phyloP scores from a whole-genome alignment of 2,329 filamentous ascomycete genomes.

The Colletotrichum lini region DNA sequence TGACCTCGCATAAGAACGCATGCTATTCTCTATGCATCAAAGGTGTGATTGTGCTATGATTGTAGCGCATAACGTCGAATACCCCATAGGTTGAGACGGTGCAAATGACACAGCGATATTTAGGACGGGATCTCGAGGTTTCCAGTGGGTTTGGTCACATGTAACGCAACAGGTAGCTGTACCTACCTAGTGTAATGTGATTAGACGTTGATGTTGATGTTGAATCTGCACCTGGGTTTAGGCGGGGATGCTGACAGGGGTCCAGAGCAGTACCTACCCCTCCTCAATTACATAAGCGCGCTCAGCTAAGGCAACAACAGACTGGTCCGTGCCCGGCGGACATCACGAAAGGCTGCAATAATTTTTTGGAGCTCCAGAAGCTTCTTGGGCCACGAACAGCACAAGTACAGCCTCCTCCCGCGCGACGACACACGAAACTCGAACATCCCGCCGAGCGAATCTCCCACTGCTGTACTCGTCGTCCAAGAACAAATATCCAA shows the following conservation, averaged over 20 bases:
- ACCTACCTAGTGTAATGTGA: no score
- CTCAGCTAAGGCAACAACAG: conserved; percentile 34
- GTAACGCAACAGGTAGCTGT: no score
- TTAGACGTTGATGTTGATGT: neutral
- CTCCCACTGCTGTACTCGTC: conserved; percentile 10
- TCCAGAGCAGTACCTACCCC: conserved; percentile 19
- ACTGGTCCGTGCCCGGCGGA: conserved; percentile 44
- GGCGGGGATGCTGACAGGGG: conserved; percentile 16
- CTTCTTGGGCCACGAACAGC: conserved; percentile 50
- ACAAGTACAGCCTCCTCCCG: conserved; percentile 28
- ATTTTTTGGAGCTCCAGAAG: conserved; percentile 66
- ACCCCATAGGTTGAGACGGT: no score
- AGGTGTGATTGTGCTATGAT: no score
- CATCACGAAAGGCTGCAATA: conserved; percentile 60
- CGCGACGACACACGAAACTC: conserved; percentile 34
- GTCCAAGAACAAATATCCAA: conserved; percentile 47
- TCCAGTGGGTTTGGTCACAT: no score
- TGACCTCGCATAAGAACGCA: neutral
- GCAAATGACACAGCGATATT: no score
- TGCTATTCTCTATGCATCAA: no score
- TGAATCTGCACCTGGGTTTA: neutral
- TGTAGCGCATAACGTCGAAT: no score
- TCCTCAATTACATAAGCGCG: conserved; percentile 42
- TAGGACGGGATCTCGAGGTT: no score
- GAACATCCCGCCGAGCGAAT: neutral